Base-by-base conservation (phyloP, 768 basidiomycete genomes). In the Russula sp. region DNA sequence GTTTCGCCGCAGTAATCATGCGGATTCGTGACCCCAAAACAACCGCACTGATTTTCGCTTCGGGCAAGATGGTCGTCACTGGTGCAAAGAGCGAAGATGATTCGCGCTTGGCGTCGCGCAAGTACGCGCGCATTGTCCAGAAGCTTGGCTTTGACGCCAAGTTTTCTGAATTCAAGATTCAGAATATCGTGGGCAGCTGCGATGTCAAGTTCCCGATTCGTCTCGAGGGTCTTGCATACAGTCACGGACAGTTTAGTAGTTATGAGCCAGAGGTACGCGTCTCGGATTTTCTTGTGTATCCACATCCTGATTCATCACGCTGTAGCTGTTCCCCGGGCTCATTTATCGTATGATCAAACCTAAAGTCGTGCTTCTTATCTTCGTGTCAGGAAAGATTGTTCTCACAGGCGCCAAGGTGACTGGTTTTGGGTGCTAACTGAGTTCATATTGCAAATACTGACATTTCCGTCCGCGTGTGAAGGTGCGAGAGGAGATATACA, bases 1-100 rank as follows among this genome's bases (percentile, higher is more conserved):
- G 97, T 89, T 99, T 99, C 81, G 97, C 96, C 71, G 97, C 97
- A 65, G 97, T 98, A 70, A 98, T 99, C 79, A 99, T 99, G 97
- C 93, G 97, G 77, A 98, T 99, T 73, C 94, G 97, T 70, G 97
- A 98, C 71, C 97, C 97, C 57, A 99, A 99, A 83, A 99, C 97
- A 64, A 99, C 97, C 57, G 97, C 96, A 26, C 86, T 99, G 70
- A 98, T 99, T 77, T 99, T 99, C 76, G 97, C 97, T 38, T 96
- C 94, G 63, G 97, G 97, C 74, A 99, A 98, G 85, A 98, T 99
- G 92, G 97, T 99, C 75, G 96, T 98, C 63, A 98, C 97, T 46
- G 97, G 97, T 74, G 97, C 97, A 54, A 99, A 98, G 83, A 94
- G 92, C 36, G 96, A 98, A 77, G 96, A 98, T 76, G 95, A 99